Evolutionary conservation across 2,329 filamentous ascomycete genomes (phyloP).

Genomic region (Penicillium sp.): DNA sequence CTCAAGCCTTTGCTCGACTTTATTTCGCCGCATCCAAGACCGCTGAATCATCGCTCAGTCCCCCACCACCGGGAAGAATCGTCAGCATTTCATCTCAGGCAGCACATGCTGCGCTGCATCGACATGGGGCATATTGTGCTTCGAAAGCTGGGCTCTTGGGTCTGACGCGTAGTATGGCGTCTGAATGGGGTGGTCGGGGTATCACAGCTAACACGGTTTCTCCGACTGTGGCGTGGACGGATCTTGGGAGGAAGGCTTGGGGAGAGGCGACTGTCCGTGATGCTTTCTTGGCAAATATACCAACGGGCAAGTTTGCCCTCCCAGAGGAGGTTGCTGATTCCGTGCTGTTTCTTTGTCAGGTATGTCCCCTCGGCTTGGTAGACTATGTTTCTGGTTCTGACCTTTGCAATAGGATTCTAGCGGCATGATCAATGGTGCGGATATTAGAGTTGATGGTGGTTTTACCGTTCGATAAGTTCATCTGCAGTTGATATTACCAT

Average conservation of each 20-base stretch:
- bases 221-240: conserved; percentile 50
- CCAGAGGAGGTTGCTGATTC: conserved; percentile 43
- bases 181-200: conserved; percentile 47
- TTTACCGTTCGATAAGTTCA: conserved; percentile 34
- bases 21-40: conserved; percentile 35
- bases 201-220: conserved; percentile 49
- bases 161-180: conserved; percentile 47
- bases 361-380: not conserved
- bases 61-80: conserved; percentile 42
- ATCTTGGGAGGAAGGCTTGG: conserved; percentile 46
- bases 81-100: conserved; percentile 50
- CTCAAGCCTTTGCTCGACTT: conserved; percentile 46
- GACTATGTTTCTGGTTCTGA: not conserved
- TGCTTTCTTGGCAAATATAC: conserved; percentile 39
- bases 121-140: conserved; percentile 50
- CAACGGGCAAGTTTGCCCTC: conserved; percentile 40
- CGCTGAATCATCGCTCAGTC: conserved; percentile 16
- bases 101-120: conserved; percentile 46
- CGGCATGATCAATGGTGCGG: conserved; percentile 44
- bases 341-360: conserved; percentile 41
- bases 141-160: conserved; percentile 48
- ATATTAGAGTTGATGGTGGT: conserved; percentile 42
- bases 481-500: too few species aligned
- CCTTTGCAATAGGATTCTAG: conserved; percentile 34
- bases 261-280: conserved; percentile 36